Base-by-base conservation (phyloP, 768 basidiomycete species). In the Auricularia heimuer region DNA sequence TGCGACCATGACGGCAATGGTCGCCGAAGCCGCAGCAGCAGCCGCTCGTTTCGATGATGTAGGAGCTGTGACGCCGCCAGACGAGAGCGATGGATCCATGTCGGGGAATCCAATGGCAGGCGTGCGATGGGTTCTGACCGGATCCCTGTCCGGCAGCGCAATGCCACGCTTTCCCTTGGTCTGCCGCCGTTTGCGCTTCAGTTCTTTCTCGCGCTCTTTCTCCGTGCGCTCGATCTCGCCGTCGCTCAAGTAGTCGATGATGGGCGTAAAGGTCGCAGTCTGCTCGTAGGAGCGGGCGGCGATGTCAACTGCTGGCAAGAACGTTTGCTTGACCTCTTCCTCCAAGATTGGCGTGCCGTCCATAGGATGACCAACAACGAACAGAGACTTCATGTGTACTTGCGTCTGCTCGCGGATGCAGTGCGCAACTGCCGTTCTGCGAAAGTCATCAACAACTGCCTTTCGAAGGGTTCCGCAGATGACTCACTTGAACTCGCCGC, bases 321-420 rank as follows among this genome's bases (percentile, higher is more conserved):
- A 92, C 7, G 94, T 86, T 74, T 86, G 83, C 54, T 91, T 87
- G 35, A 99, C 85, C 64, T 99, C 97, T 64, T 97, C 94, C 71
- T 98, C 94, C 70, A 85, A 85, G 7, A 96, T 81, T 7, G 80
- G 73, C 0, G 86, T 82, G 2, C 92, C 91, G 69, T 94, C 90
- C 4, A 88, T 84, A 3, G 90, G 85, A 72, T 96, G 92, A 1
- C 94, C 92, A 64, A 94, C 85, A 42, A 96, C 83, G 81, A 92
- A 91, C 18, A 98, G 83, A 0, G 92, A 95, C 73, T 94, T 93
- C 74, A 92, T 89, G 77, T 94, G 94, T 2, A 88, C 84, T 66
- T 94, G 88, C 6, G 94, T 84, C 78, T 99, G 97, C 74, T 99
- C 97, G 36, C 96, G 86, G 69, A 98, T 98, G 24, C 89, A 88